These are phyloP conservation scores for Penicillium soppii DNA, from an alignment of 495 filamentous ascomycete species.

Conservation along the genomic window DNA sequence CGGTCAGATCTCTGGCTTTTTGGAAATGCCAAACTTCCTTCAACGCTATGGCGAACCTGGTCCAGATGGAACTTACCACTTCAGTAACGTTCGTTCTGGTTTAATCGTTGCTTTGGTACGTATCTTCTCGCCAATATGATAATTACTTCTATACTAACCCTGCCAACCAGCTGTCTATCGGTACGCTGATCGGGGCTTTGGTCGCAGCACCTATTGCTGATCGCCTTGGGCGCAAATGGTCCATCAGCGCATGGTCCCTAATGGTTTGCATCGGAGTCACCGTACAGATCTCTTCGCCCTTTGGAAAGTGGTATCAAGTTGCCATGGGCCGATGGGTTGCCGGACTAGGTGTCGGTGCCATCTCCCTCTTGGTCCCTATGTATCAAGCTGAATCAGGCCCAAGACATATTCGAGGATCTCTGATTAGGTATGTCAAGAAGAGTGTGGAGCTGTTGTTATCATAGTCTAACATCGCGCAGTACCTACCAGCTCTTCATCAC, in stretches of 20 bases:
- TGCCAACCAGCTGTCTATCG: constrained; percentile 50
- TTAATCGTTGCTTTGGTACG: constrained; percentile 47
- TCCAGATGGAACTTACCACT: constrained; percentile 26
- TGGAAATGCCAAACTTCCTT: constrained; percentile 54
- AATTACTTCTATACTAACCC: not conserved
- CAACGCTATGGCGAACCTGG: constrained; percentile 34
- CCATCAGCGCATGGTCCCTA: constrained; percentile 51
- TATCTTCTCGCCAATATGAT: not conserved
- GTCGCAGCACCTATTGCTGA: constrained; percentile 54
- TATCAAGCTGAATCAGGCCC: constrained; percentile 70
- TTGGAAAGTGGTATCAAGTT: constrained; percentile 50
- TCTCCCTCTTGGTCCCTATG: constrained; percentile 69
- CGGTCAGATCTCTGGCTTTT: constrained; percentile 52
- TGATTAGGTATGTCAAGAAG: constrained; percentile 48
- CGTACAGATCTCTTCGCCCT: constrained; percentile 59
- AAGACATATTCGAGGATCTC: constrained; percentile 59
- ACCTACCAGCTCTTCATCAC: constrained; percentile 86
- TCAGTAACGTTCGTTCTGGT: constrained; percentile 47
- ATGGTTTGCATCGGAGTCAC: constrained; percentile 62
- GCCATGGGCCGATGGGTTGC: constrained; percentile 56
- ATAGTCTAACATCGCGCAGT: constrained; percentile 16
- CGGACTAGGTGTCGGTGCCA: constrained; percentile 64
- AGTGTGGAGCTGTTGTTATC: too few relatives aligned
- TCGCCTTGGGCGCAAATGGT: constrained; percentile 51
- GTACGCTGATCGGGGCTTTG: constrained; percentile 66